phyloP scores from a whole-genome alignment of 257 asterid species.

The Galeopsis tetrahit region DNA sequence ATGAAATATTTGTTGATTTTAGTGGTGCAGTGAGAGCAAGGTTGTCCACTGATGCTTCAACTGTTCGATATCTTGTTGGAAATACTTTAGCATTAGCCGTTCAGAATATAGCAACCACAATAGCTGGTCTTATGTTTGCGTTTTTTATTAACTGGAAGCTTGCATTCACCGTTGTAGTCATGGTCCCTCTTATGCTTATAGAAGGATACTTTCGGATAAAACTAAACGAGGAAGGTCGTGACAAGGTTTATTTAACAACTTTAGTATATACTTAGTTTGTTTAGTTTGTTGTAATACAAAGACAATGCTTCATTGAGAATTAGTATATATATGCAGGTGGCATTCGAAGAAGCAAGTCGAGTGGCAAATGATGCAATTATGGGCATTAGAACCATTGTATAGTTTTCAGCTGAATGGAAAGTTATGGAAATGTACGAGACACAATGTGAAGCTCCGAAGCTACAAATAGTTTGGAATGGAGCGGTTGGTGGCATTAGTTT shows the following conservation, averaged over 20 bases:
- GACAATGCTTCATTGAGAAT: neutral
- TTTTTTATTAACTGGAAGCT: constrained; percentile 45
- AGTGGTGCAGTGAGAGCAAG: constrained; percentile 68
- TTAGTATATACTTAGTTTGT: too few species aligned
- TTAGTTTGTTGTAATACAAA: neutral
- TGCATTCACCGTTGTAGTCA: constrained; percentile 42
- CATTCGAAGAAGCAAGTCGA: constrained; percentile 41
- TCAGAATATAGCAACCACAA: constrained; percentile 43
- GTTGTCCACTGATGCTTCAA: constrained; percentile 60
- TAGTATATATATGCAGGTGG: constrained; percentile 16
- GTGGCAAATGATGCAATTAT: constrained; percentile 41
- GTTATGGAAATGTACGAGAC: constrained; percentile 38
- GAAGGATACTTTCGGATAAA: constrained; percentile 41
- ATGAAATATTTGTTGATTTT: neutral
- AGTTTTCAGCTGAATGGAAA: constrained; percentile 32
- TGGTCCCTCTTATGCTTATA: constrained; percentile 38
- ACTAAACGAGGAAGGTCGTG: constrained; percentile 15
- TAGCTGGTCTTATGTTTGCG: constrained; percentile 38
- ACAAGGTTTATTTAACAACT: constrained; percentile 26
- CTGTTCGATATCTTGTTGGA: constrained; percentile 43
- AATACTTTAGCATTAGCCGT: constrained; percentile 44
- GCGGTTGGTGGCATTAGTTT: constrained; percentile 40
- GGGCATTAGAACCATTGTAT: constrained; percentile 38
- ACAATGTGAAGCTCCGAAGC: constrained; percentile 28
- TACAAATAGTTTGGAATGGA: constrained; percentile 36